Base-by-base conservation (phyloP, 352 stramenopile genomes). In the Phytophthora syringae region DNA sequence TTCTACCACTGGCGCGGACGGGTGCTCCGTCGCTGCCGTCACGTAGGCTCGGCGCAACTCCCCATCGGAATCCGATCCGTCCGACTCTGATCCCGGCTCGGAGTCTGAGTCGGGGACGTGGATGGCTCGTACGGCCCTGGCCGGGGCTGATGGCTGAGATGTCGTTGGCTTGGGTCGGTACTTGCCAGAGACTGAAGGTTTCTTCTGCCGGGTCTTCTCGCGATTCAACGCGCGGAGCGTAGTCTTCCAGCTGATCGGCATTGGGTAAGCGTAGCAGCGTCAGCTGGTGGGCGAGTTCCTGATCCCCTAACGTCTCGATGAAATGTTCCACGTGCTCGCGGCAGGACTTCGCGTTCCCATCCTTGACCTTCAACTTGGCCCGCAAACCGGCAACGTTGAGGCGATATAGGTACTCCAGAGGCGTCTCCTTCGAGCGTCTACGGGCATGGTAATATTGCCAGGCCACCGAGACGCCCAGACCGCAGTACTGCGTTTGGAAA, bases 291-390 rank as follows among this genome's bases (percentile, higher is more conserved):
- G 45, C 60, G 7, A 59, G 21, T 2, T 69, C 60, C 0, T 13
- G 36, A 32, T 62, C 60, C 16, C 50, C 45, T 1, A 68, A 18
- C 2, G 60, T 68, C 21, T 64, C 53, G 37, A 70, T 50, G 43
- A 59, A 65, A 36, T 65, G 49, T 9, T 64, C 40, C 6, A 64
- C 53, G 16, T 61, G 62, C 11, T 69, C 60, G 2, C 37, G 60
- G 5, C 52, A 37, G 5, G 5, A 13, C 5, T 36, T 28, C 5
- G 52, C 1, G 13, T 18, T 1, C 9, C 52, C 51, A n/a, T 52
- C 43, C 16, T 57, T 54, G 30, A 61, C n/a, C 15, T 39, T 5
- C 0, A 68, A 21, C 16, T 36, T 36, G 7, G 60, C 60, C 3
- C 60, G 60, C 2, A 68, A 16, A 2, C 22, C 60, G 0, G 52